These are phyloP conservation scores for Zygoascus flipseniorum DNA, from an alignment of 805 yeast genomes.

Conservation along the genomic window DNA sequence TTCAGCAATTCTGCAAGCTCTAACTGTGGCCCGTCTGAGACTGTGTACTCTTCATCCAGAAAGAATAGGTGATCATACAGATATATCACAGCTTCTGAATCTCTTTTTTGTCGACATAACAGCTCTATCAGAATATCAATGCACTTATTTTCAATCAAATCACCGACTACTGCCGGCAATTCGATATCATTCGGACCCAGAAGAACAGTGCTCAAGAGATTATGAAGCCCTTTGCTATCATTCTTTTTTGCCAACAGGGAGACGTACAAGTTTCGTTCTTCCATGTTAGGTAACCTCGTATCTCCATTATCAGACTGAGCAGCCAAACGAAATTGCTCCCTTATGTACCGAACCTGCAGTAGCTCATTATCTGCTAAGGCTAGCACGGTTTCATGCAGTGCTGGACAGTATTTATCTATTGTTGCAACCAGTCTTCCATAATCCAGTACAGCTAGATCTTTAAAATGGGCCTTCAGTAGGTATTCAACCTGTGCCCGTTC, in stretches of 20 bases:
- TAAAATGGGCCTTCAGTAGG: slow-evolving; percentile 26
- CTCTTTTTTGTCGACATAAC: slow-evolving; percentile 16
- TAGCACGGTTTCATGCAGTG: slow-evolving; percentile 34
- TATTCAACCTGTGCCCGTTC: slow-evolving; percentile 21
- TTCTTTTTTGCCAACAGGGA: slow-evolving; percentile 17
- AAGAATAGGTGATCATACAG: slow-evolving; percentile 19
- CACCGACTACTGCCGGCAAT: slow-evolving; percentile 22
- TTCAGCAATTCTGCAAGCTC: slow-evolving; percentile 1
- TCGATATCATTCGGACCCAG: slow-evolving; percentile 25
- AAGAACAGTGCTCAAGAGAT: slow-evolving; percentile 24
- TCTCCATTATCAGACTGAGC: background rate
- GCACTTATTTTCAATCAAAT: slow-evolving; percentile 17
- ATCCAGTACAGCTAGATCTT: slow-evolving; percentile 22
- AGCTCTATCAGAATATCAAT: slow-evolving; percentile 23
- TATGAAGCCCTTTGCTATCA: slow-evolving; percentile 13
- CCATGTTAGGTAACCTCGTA: slow-evolving; percentile 8
- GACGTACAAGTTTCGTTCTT: slow-evolving; percentile 15
- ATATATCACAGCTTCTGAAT: slow-evolving; percentile 26
- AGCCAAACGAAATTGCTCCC: slow-evolving; percentile 12
- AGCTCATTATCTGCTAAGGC: slow-evolving; percentile 21
- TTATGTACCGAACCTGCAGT: slow-evolving; percentile 19
- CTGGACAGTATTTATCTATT: slow-evolving; percentile 32
- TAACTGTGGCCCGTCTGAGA: background rate
- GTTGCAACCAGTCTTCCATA: slow-evolving; percentile 30
- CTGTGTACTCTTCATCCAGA: slow-evolving; percentile 10